Conservation (phyloP, 176 grass and related monocot species). For the Cenchrus americanus region DNA sequence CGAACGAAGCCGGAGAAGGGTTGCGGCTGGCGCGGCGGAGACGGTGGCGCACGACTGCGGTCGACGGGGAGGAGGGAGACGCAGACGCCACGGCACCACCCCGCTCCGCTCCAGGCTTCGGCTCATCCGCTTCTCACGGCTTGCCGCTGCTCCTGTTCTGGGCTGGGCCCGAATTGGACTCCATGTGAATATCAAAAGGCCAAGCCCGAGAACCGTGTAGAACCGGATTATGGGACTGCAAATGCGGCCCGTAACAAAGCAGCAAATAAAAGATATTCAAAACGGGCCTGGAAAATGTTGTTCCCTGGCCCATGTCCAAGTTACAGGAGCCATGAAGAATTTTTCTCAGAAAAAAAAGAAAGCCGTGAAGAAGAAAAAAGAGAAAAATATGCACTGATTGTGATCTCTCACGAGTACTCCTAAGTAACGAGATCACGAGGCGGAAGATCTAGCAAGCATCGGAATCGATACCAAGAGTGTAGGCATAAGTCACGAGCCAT, state of each 20-base stretch:
- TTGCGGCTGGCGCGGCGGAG: conserved; percentile 16
- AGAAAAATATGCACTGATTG: not conserved
- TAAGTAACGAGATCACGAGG: not conserved
- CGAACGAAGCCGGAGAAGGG: not conserved
- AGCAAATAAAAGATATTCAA: no score
- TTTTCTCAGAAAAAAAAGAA: no score
- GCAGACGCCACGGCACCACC: conserved; percentile 52
- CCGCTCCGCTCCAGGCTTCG: conserved; percentile 15
- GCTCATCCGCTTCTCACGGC: conserved; percentile 57
- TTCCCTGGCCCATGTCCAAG: conserved; percentile 19
- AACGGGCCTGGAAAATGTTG: not conserved
- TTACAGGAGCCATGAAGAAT: no score
- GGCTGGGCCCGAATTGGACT: conserved; percentile 14
- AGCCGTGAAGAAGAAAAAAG: not conserved
- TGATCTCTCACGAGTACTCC: not conserved
- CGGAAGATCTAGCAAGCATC: not conserved
- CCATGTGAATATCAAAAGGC: not conserved
- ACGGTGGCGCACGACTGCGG: conserved; percentile 42
- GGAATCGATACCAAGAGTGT: conserved; percentile 58
- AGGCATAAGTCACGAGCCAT: not conserved
- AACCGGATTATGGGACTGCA: no score
- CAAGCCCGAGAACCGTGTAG: no score
- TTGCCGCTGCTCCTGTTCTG: conserved; percentile 32
- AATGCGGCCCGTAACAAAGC: no score
- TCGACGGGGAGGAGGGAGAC: conserved; percentile 41